phyloP scores from a whole-genome alignment of 139 green algal species.

The Chlamydomonas incerta region DNA sequence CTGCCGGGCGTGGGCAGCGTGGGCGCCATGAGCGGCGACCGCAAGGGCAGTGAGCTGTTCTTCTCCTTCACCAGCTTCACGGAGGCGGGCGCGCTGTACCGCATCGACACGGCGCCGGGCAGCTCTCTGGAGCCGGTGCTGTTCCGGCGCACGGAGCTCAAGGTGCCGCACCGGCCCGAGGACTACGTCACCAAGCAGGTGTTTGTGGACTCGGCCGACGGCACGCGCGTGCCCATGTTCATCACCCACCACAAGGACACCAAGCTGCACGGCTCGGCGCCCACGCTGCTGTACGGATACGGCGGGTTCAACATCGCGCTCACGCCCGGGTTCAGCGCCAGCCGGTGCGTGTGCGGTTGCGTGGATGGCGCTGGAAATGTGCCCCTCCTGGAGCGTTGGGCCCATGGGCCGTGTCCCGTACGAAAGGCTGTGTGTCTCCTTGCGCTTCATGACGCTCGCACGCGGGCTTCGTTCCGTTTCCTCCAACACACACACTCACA shows the following conservation, averaged over 20 bases:
- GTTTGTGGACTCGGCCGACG: constrained; percentile 88
- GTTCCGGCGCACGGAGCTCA: constrained; percentile 79
- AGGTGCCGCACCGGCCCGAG: constrained; percentile 65
- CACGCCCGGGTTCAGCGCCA: constrained; percentile 82
- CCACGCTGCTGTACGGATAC: constrained; percentile 94
- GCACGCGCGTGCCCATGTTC: constrained; percentile 89
- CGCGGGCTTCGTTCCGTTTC: too few relatives aligned
- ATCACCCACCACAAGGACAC: constrained; percentile 78
- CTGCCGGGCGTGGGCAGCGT: constrained; percentile 80
- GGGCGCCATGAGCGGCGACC: constrained; percentile 65
- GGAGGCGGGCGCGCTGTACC: constrained; percentile 71
- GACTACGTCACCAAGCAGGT: constrained; percentile 87
- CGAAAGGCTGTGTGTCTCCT: too few relatives aligned
- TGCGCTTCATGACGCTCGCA: too few relatives aligned
- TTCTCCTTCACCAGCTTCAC: constrained; percentile 78
- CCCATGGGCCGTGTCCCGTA: too few relatives aligned
- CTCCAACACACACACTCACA: too few relatives aligned
- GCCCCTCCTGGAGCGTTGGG: too few relatives aligned
- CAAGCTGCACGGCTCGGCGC: constrained; percentile 69
- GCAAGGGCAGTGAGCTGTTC: constrained; percentile 78
- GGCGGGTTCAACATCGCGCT: constrained; percentile 94
- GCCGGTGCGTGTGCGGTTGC: constrained; percentile 11
- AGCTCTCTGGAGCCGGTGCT: constrained; percentile 58
- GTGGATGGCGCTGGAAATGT: too few relatives aligned
- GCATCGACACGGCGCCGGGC: constrained; percentile 55